These are phyloP conservation scores for Aplosporella prunicola DNA, from an alignment of 2,329 filamentous ascomycete genomes.

Conservation along the genomic window DNA sequence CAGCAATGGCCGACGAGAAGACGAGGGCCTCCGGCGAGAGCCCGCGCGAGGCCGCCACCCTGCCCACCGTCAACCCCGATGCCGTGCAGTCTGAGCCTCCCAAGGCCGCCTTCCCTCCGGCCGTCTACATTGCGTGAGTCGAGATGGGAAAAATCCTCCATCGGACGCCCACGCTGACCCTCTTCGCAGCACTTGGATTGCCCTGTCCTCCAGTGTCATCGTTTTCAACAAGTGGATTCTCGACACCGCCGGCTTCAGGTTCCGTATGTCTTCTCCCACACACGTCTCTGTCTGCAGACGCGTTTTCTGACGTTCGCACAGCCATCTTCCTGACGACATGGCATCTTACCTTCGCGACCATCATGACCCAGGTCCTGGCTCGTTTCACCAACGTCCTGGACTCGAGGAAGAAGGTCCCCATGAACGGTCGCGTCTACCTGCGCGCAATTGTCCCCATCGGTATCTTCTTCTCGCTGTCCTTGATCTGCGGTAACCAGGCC, in stretches of 20 bases:
- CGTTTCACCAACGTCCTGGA: conserved; percentile 84
- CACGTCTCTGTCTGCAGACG: not conserved
- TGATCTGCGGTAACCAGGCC: conserved; percentile 93
- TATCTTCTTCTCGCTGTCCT: conserved; percentile 86
- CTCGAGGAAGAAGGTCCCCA: conserved; percentile 90
- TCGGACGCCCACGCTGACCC: conserved; percentile 4
- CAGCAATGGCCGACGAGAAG: conserved; percentile 54
- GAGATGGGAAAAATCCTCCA: not conserved
- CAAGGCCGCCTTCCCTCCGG: conserved; percentile 61
- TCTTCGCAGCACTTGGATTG: conserved; percentile 69
- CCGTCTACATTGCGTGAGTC: conserved; percentile 68
- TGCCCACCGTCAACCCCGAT: conserved; percentile 73
- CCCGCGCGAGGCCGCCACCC: conserved; percentile 53
- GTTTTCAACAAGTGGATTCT: conserved; percentile 99
- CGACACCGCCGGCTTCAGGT: conserved; percentile 67
- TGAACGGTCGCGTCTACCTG: conserved; percentile 89
- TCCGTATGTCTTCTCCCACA: conserved; percentile 32
- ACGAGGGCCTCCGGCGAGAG: conserved; percentile 72
- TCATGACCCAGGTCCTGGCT: conserved; percentile 90
- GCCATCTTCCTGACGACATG: conserved; percentile 78
- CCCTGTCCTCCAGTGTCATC: conserved; percentile 86
- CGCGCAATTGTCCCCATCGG: conserved; percentile 92
- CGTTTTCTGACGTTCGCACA: conserved; percentile 37
- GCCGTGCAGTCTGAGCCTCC: conserved; percentile 60
- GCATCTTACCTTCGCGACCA: conserved; percentile 84